Evolutionary conservation across 805 yeast species (phyloP).

Genomic region (Saccharomycopsis fermentans): DNA sequence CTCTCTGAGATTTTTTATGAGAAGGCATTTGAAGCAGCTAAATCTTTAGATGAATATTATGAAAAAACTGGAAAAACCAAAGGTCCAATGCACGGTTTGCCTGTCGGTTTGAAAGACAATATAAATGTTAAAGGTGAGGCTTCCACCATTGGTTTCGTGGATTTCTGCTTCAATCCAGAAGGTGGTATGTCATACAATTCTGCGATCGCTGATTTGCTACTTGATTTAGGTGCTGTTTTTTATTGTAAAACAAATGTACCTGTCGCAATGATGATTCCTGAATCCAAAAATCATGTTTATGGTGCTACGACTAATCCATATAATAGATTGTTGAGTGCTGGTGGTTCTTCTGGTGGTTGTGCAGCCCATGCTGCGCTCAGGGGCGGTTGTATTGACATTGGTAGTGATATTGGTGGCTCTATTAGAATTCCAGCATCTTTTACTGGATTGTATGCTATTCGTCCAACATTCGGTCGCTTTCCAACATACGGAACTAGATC

Average conservation of each 20-base stretch:
- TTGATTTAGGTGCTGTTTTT: slow-evolving; percentile 43
- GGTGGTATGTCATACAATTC: slow-evolving; percentile 12
- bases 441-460: slow-evolving; percentile 48
- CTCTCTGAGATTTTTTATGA: slow-evolving; percentile 36
- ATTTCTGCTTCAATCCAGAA: slow-evolving; percentile 13
- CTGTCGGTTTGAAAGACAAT: slow-evolving; percentile 46
- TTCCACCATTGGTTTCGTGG: slow-evolving; percentile 39
- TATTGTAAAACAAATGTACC: slow-evolving; percentile 61
- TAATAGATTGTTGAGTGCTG: slow-evolving; percentile 48
- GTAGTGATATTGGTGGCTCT: slow-evolving; percentile 67
- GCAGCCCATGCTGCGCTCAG: slow-evolving; percentile 52
- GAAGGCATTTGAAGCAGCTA: slow-evolving; percentile 49
- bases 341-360: slow-evolving; percentile 68
- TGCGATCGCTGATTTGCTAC: slow-evolving; percentile 23
- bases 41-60: slow-evolving; percentile 42
- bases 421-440: slow-evolving; percentile 62
- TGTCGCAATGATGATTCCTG: slow-evolving; percentile 61
- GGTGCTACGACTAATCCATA: slow-evolving; percentile 52
- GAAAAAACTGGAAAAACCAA: slow-evolving; percentile 34
- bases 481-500: slow-evolving; percentile 23
- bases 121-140: slow-evolving; percentile 35
- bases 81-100: slow-evolving; percentile 61
- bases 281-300: slow-evolving; percentile 48
- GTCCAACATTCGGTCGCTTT: slow-evolving; percentile 51
- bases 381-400: slow-evolving; percentile 54